Evolutionary conservation across 2,329 filamentous ascomycete genomes (phyloP).

Genomic region (Huntiella bhutanensis): DNA sequence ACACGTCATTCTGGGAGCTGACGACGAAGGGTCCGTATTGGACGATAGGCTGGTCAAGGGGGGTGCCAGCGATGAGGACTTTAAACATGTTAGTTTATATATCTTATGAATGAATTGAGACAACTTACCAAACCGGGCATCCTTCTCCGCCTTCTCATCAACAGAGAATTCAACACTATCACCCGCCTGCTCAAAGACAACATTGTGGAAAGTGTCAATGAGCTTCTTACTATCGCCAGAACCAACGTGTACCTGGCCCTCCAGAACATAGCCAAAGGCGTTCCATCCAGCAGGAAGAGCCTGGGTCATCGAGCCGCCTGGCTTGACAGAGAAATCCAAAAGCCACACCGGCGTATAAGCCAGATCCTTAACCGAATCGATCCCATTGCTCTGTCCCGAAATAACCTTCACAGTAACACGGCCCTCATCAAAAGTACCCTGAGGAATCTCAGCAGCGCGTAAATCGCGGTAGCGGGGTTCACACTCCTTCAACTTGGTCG

Average conservation of each 20-base stretch:
- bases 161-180: constrained; percentile 58
- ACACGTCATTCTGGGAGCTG: constrained; percentile 50
- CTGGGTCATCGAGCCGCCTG: constrained; percentile 62
- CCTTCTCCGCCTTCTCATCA: constrained; percentile 40
- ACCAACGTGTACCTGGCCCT: constrained; percentile 49
- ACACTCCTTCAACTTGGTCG: constrained; percentile 61
- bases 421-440: constrained; percentile 49
- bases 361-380: constrained; percentile 74
- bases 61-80: constrained; percentile 60
- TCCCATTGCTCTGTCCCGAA: constrained; percentile 62
- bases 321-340: constrained; percentile 61
- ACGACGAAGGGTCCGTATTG: constrained; percentile 80
- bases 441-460: constrained; percentile 58
- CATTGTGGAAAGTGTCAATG: constrained; percentile 62
- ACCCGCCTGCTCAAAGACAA: constrained; percentile 67
- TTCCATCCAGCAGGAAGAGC: constrained; percentile 67
- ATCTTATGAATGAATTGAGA: not conserved
- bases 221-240: constrained; percentile 29
- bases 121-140: constrained; percentile 28
- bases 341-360: constrained; percentile 98
- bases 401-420: constrained; percentile 78
- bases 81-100: not conserved
- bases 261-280: constrained; percentile 71
- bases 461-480: constrained; percentile 88
- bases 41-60: constrained; percentile 60